These are phyloP conservation scores for Diaporthe australafricana DNA, from an alignment of 2,329 filamentous ascomycete species.

Conservation along the genomic window DNA sequence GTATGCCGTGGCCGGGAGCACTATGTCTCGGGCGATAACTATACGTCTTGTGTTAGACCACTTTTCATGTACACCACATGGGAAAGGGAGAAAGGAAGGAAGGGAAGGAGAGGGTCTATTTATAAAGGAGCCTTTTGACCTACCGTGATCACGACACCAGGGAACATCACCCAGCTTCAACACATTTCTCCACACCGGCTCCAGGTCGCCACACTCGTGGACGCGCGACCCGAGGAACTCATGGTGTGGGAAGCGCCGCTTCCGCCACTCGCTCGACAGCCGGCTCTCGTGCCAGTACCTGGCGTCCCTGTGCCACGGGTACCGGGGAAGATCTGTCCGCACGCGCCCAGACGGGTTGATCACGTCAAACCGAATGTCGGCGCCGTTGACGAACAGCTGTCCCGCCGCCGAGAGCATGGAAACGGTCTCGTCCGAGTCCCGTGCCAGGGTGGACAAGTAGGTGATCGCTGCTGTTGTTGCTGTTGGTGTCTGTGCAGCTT, in stretches of 20 bases:
- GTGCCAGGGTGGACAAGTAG: conserved; percentile 29
- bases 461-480: no score
- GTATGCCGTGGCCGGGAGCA: conserved; percentile 58
- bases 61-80: no score
- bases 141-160: conserved; percentile 34
- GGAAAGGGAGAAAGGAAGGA: no score
- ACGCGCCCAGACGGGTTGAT: neutral
- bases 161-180: conserved; percentile 39
- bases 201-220: neutral
- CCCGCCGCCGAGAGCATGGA: neutral
- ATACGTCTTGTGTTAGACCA: no score
- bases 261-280: conserved; percentile 48
- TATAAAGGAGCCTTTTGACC: no score
- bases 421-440: conserved; percentile 32
- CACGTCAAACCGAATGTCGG: neutral
- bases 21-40: conserved; percentile 41
- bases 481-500: neutral
- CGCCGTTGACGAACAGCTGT: neutral
- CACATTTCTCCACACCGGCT: conserved; percentile 50
- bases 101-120: no score
- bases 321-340: conserved; percentile 52
- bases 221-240: conserved; percentile 51
- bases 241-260: conserved; percentile 49
- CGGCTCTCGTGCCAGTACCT: conserved; percentile 54
- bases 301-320: conserved; percentile 58